These are phyloP conservation scores for Cicer cuneatum DNA, from an alignment of 306 rosid genomes.

Conservation along the genomic window DNA sequence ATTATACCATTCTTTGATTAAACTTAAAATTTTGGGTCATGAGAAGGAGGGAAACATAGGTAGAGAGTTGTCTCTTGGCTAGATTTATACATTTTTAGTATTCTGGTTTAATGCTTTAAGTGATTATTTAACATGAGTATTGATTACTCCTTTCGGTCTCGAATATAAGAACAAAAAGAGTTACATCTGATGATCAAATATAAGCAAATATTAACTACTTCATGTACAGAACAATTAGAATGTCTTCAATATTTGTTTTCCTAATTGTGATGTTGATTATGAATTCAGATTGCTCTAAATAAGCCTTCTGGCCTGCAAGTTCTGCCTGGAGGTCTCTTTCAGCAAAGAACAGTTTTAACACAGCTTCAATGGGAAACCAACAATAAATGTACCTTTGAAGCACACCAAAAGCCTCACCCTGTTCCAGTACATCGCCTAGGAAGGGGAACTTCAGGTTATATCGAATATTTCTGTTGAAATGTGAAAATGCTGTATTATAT, in stretches of 20 bases:
- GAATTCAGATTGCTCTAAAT: slow-evolving; percentile 76
- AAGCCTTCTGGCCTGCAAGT: slow-evolving; percentile 97
- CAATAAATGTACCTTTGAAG: slow-evolving; percentile 46
- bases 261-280: slow-evolving; percentile 34
- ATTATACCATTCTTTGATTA: not conserved
- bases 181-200: too few relatives aligned
- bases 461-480: slow-evolving; percentile 39
- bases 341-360: slow-evolving; percentile 88
- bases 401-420: slow-evolving; percentile 55
- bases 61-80: slow-evolving; percentile 2
- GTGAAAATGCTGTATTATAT: slow-evolving; percentile 12
- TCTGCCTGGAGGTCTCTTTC: slow-evolving; percentile 93
- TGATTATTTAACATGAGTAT: not conserved
- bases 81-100: slow-evolving; percentile 8
- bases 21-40: slow-evolving; percentile 4
- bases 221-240: not conserved
- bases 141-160: not conserved
- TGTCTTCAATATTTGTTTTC: slow-evolving; percentile 28
- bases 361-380: slow-evolving; percentile 77
- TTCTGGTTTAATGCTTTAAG: not conserved
- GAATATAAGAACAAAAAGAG: too few relatives aligned
- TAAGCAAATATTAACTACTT: too few relatives aligned
- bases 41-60: slow-evolving; percentile 11
- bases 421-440: slow-evolving; percentile 95
- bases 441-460: slow-evolving; percentile 95